phyloP scores from a whole-genome alignment of 495 filamentous ascomycete genomes.

The Penicillium soppii region DNA sequence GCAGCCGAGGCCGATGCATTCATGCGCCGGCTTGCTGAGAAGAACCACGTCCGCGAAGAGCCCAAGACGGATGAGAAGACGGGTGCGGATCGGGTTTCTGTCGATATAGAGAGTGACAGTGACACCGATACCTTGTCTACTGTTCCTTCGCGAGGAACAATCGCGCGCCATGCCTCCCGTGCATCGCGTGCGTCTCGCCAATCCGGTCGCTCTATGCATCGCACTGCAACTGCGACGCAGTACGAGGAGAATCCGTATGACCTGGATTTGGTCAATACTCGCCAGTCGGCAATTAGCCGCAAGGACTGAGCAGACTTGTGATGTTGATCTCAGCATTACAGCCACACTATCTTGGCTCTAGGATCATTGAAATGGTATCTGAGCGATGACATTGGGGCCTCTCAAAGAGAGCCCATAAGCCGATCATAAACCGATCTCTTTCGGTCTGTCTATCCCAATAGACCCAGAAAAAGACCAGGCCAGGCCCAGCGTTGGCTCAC shows the following conservation, averaged over 20 bases:
- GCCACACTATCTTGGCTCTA: too few species aligned
- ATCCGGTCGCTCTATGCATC: constrained; percentile 27
- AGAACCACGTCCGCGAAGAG: constrained; percentile 17
- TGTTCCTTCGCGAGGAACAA: constrained; percentile 19
- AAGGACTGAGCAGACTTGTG: constrained; percentile 19
- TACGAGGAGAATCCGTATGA: constrained; percentile 42
- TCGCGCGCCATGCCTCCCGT: constrained; percentile 19
- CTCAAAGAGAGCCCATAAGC: too few species aligned
- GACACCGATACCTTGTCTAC: constrained; percentile 28
- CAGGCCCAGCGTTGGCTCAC: too few species aligned
- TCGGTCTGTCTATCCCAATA: too few species aligned
- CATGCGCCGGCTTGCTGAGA: constrained; percentile 31
- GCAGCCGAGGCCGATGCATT: constrained; percentile 49
- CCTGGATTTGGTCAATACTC: constrained; percentile 38
- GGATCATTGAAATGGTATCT: too few species aligned
- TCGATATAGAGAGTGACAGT: constrained; percentile 4
- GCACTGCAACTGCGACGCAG: constrained; percentile 25
- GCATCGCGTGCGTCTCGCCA: constrained; percentile 32
- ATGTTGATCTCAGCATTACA: too few species aligned
- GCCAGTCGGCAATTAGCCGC: constrained; percentile 29
- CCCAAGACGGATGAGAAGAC: constrained; percentile 10
- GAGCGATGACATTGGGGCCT: too few species aligned
- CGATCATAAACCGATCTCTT: too few species aligned
- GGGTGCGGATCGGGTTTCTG: not conserved
- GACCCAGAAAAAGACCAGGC: too few species aligned